Evolutionary conservation across 345 rosid species (phyloP).

Genomic region (Reutealis trisperma): DNA sequence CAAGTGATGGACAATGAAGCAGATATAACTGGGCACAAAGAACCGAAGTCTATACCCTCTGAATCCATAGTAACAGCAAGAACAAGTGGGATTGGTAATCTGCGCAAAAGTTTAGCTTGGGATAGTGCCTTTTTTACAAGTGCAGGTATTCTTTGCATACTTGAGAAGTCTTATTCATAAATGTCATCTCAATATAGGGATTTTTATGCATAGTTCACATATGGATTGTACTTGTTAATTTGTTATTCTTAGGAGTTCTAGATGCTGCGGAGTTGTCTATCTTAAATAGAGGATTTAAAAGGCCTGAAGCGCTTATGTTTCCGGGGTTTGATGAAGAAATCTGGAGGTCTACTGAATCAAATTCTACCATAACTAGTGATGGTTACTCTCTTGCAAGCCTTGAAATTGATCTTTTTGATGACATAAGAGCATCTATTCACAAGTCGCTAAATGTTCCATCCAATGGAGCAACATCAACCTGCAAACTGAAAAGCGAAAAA

Average conservation of each 20-base stretch:
- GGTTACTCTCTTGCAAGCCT: constrained; percentile 41
- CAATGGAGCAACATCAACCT: constrained; percentile 10
- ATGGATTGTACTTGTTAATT: background rate
- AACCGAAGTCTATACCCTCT: constrained; percentile 11
- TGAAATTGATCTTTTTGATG: constrained; percentile 48
- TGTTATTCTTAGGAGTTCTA: constrained; percentile 42
- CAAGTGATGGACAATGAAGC: constrained; percentile 20
- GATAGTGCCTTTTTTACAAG: constrained; percentile 49
- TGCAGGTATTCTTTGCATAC: constrained; percentile 32
- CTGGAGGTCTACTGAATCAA: constrained; percentile 33
- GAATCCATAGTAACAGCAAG: constrained; percentile 23
- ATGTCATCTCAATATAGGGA: background rate
- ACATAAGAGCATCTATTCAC: constrained; percentile 28
- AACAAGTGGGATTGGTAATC: constrained; percentile 15
- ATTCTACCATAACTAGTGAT: constrained; percentile 17
- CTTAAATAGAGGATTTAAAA: constrained; percentile 44
- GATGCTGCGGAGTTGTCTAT: constrained; percentile 46
- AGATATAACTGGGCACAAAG: constrained; percentile 1
- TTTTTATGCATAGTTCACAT: background rate
- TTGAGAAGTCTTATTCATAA: background rate
- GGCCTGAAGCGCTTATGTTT: constrained; percentile 19
- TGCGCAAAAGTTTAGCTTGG: constrained; percentile 55
- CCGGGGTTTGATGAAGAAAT: constrained; percentile 30
- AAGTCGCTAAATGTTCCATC: constrained; percentile 15
- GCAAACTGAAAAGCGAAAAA: constrained; percentile 20